Evolutionary conservation across 2,329 filamentous ascomycete genomes (phyloP).

Genomic region (Fusarium mundagurra): DNA sequence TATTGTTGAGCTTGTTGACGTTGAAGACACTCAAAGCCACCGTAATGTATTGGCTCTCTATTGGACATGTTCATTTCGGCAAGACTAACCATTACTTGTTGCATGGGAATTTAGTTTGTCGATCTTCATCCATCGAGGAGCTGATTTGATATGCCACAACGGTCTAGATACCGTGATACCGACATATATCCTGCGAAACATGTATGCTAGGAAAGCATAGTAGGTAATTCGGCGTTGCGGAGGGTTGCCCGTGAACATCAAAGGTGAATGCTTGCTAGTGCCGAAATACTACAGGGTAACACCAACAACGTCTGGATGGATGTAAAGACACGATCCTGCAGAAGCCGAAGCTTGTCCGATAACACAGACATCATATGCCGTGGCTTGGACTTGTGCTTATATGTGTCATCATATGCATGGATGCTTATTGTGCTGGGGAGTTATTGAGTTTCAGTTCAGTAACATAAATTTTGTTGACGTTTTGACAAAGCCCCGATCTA

Average conservation of each 20-base stretch:
- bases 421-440: conserved; percentile 16
- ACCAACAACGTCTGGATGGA: not conserved
- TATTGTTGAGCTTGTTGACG: not conserved
- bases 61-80: not conserved
- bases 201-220: not conserved
- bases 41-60: not conserved
- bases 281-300: conserved; percentile 27
- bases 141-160: not conserved
- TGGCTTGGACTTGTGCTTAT: conserved; percentile 13
- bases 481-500: conserved; percentile 23
- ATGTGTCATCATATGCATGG: not conserved
- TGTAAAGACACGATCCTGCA: not conserved
- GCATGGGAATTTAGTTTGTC: not conserved
- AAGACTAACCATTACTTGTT: not conserved
- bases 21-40: not conserved
- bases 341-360: conserved; percentile 31
- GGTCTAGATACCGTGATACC: conserved; percentile 25
- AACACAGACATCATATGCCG: not conserved
- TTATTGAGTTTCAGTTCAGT: conserved; percentile 25
- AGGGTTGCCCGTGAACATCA: conserved; percentile 19
- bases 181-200: not conserved
- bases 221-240: conserved; percentile 21
- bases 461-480: conserved; percentile 29
- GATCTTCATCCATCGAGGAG: not conserved
- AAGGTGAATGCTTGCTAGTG: not conserved